phyloP scores from a whole-genome alignment of 2,329 filamentous ascomycete species.

The Cordyceps javanica region DNA sequence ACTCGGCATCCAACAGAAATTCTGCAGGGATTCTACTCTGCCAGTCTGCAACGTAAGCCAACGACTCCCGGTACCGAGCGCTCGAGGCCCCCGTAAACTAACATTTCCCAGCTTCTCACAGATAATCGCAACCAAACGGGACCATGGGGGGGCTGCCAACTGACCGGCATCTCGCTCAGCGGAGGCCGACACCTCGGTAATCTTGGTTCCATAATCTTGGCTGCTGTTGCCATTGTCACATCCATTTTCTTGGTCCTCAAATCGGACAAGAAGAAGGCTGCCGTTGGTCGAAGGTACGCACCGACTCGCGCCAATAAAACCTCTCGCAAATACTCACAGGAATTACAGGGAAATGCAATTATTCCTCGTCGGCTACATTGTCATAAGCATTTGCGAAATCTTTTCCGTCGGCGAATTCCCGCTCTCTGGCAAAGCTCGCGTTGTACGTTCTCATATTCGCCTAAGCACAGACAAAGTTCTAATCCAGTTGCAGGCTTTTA shows the following conservation, averaged over 20 bases:
- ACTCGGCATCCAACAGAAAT: constrained; percentile 47
- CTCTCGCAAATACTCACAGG: background rate
- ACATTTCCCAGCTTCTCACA: constrained; percentile 54
- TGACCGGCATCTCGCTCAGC: constrained; percentile 69
- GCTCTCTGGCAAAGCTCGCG: constrained; percentile 60
- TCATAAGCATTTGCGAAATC: constrained; percentile 91
- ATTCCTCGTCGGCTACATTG: constrained; percentile 78
- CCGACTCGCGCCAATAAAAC: background rate
- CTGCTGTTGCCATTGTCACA: constrained; percentile 66
- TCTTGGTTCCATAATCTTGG: constrained; percentile 84
- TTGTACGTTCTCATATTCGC: constrained; percentile 49
- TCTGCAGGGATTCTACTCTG: constrained; percentile 77
- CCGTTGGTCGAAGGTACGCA: constrained; percentile 80
- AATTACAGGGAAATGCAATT: constrained; percentile 82
- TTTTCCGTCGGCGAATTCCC: constrained; percentile 92
- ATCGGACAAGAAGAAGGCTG: constrained; percentile 86
- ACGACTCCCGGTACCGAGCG: background rate
- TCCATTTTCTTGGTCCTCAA: constrained; percentile 64
- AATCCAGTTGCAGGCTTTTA: constrained; percentile 60
- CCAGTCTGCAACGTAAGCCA: constrained; percentile 75
- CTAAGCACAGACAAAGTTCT: constrained; percentile 13
- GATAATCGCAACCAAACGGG: constrained; percentile 52
- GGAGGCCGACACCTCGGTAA: constrained; percentile 67
- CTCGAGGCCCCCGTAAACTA: constrained; percentile 12
- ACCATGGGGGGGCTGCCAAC: constrained; percentile 62